These are phyloP conservation scores for Marasmius oreades DNA, from an alignment of 1,284 basidiomycete species.

Conservation along the genomic window DNA sequence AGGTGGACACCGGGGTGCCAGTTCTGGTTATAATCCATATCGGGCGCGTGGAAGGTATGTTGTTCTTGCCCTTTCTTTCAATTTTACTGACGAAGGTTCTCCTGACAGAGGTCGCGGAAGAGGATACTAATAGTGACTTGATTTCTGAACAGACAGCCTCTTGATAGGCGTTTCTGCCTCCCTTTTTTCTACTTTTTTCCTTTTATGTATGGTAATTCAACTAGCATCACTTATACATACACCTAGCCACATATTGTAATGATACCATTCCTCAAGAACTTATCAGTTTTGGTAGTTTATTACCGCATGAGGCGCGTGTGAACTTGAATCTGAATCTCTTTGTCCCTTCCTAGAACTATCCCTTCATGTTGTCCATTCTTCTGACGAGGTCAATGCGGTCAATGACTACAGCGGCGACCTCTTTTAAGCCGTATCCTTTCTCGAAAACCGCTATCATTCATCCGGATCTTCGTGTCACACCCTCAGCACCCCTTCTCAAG, in stretches of 20 bases:
- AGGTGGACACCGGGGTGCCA: conserved; percentile 71
- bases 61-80: conserved; percentile 9
- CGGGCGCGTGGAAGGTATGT: conserved; percentile 76
- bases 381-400: conserved; percentile 27
- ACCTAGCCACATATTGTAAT: conserved; percentile 8
- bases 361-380: conserved; percentile 29
- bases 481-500: conserved; percentile 44
- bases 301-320: conserved; percentile 18
- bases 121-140: conserved; percentile 44
- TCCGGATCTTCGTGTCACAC: conserved; percentile 39
- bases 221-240: conserved; percentile 6
- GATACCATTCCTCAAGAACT: background rate
- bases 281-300: too few relatives aligned
- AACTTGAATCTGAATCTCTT: conserved; percentile 6
- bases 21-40: conserved; percentile 74
- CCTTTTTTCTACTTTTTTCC: conserved; percentile 8
- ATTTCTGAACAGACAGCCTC: background rate
- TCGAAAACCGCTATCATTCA: conserved; percentile 64
- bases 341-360: background rate
- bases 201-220: conserved; percentile 26
- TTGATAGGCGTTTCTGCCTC: background rate
- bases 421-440: conserved; percentile 61
- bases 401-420: conserved; percentile 38
- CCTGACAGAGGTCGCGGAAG: conserved; percentile 62
- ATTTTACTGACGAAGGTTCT: conserved; percentile 6